Evolutionary conservation across 2,329 filamentous ascomycete genomes (phyloP), one percentile per base, ranked within the genome.

Genomic region (Colletotrichum musae): DNA sequence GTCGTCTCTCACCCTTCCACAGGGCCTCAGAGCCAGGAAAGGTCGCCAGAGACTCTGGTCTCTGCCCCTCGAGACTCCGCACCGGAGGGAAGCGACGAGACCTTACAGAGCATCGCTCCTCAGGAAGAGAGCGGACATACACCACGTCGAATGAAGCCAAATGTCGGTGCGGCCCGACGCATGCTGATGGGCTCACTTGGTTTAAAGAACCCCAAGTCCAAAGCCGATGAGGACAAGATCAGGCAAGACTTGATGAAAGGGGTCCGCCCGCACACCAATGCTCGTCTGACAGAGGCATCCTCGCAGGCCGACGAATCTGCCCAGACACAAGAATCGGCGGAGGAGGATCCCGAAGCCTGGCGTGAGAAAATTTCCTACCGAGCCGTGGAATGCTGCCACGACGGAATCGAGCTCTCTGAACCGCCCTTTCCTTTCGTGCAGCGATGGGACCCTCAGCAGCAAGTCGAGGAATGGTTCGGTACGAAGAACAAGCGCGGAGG

Each of bases 341-440:
- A 81, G 16, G 82, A 87, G 52, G 85, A 89, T 52, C 81, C 86
- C 0, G 86, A 92, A 36, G 86, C 88, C 24, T 98, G 95, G 95
- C 89, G 89, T 73, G 82, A 88, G 5, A 94, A 90, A 73, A 91
- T 98, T 69, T 87, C 84, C 12, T 89, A 97, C 70, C 87, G 88
- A 26, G 95, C 94, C 24, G 93, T 97, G 1, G 95, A 98, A 78
- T 98, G 95, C 79, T 89, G 90, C 71, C 86, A 93, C n/a, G 87
- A 93, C 36, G 87, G 86, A 5, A 82, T 94, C 47, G 82, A 87
- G 39, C 84, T 97, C 53, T 92, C 88, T 61, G 87, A 93, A 41
- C 95, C 95, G 0, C 93, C 95, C 0, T 98, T 97, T 75, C 95
- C 95, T 0, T 98, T 98, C 78, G 85, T 93, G 16, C 94, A 98